phyloP scores from a whole-genome alignment of 495 filamentous ascomycete genomes.

The Letharia lupina region DNA sequence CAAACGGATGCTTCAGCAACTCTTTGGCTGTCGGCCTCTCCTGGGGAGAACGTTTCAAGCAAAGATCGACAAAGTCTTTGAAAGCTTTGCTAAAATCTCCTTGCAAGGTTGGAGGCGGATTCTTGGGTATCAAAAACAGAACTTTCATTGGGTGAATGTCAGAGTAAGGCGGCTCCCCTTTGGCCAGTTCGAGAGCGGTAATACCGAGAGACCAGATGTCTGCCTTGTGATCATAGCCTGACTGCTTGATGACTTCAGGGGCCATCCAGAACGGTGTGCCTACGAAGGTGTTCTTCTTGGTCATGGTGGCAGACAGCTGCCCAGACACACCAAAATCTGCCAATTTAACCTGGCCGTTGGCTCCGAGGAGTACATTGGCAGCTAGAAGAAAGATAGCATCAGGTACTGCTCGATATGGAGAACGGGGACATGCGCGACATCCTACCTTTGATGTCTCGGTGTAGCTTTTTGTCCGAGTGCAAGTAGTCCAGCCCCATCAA shows the following conservation, averaged over 20 bases:
- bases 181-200: slow-evolving; percentile 86
- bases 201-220: slow-evolving; percentile 99
- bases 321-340: slow-evolving; percentile 97
- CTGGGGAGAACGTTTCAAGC: slow-evolving; percentile 76
- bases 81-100: slow-evolving; percentile 84
- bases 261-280: slow-evolving; percentile 99
- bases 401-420: neutral
- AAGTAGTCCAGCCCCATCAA: slow-evolving; percentile 87
- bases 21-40: slow-evolving; percentile 83
- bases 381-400: slow-evolving; percentile 40
- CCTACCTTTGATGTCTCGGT: slow-evolving; percentile 92
- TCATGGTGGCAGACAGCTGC: slow-evolving; percentile 98
- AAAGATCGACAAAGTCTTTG: slow-evolving; percentile 89
- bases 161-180: slow-evolving; percentile 89
- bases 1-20: slow-evolving; percentile 80
- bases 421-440: neutral
- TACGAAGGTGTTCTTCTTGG: slow-evolving; percentile 98
- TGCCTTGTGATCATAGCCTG: slow-evolving; percentile 95
- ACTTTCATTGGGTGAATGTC: slow-evolving; percentile 99
- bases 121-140: slow-evolving; percentile 92
- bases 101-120: slow-evolving; percentile 71
- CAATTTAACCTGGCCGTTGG: slow-evolving; percentile 90
- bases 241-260: slow-evolving; percentile 96
- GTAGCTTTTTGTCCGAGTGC: slow-evolving; percentile 89
- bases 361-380: slow-evolving; percentile 78